phyloP scores from a whole-genome alignment of 495 filamentous ascomycete genomes.

The Clohesyomyces aquaticus region DNA sequence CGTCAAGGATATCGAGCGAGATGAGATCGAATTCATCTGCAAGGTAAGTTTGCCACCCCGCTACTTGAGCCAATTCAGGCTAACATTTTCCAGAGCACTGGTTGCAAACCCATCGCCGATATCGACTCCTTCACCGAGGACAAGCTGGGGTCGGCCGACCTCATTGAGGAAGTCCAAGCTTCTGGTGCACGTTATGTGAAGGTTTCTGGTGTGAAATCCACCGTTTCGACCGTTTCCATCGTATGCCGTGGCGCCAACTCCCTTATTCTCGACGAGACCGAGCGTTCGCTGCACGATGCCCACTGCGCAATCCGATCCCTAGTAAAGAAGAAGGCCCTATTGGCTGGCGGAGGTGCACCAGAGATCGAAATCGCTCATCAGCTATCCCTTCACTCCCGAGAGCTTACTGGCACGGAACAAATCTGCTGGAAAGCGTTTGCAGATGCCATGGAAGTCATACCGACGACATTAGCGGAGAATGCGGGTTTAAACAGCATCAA shows the following conservation, averaged over 20 bases:
- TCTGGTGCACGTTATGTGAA: constrained; percentile 91
- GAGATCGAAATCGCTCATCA: constrained; percentile 91
- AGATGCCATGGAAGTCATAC: constrained; percentile 96
- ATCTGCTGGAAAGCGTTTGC: constrained; percentile 99
- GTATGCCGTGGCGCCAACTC: constrained; percentile 92
- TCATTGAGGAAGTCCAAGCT: constrained; percentile 88
- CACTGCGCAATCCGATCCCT: constrained; percentile 97
- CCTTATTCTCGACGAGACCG: constrained; percentile 94
- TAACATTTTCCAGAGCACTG: constrained; percentile 61
- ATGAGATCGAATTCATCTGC: constrained; percentile 99
- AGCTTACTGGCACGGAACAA: constrained; percentile 83
- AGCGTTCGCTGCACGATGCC: constrained; percentile 93
- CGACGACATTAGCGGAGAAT: constrained; percentile 95
- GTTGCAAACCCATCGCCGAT: constrained; percentile 98
- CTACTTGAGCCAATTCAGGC: neutral
- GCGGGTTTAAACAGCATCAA: constrained; percentile 96
- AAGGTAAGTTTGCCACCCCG: constrained; percentile 57
- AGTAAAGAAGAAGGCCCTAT: constrained; percentile 97
- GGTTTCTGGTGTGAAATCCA: constrained; percentile 82
- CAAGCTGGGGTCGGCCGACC: constrained; percentile 94
- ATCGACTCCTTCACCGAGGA: constrained; percentile 99
- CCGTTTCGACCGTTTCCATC: constrained; percentile 87
- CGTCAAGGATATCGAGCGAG: constrained; percentile 96
- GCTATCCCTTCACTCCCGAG: constrained; percentile 77
- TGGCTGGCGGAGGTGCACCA: constrained; percentile 93